Evolutionary conservation across 371 early-diverging fungal genomes (phyloP).

Genomic region (Actinomucor elegans): DNA sequence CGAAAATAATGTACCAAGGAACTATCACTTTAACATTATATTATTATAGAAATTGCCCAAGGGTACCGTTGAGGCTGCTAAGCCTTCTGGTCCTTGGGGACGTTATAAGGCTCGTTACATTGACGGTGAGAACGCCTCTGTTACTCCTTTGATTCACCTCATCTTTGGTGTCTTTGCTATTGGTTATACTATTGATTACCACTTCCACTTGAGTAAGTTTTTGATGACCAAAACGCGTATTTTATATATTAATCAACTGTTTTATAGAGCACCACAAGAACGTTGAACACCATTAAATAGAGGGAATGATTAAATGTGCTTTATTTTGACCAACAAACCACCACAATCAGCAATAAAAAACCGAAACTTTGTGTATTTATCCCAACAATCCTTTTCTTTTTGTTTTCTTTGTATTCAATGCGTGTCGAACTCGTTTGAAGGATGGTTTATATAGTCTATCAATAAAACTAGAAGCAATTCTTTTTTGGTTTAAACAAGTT

Average conservation of each 20-base stretch:
- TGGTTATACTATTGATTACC: conserved; percentile 66
- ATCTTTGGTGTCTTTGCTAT: conserved; percentile 54
- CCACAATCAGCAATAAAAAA: background rate
- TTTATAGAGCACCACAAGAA: conserved; percentile 70
- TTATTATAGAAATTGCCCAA: conserved; percentile 52
- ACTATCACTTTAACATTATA: too few relatives aligned
- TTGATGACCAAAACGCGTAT: too few relatives aligned
- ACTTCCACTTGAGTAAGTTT: conserved; percentile 70
- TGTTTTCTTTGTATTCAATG: too few relatives aligned
- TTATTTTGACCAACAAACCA: too few relatives aligned
- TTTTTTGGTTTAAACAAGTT: too few relatives aligned
- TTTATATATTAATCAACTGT: background rate
- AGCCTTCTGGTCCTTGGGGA: conserved; percentile 50
- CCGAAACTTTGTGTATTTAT: background rate
- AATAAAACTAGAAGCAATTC: too few relatives aligned
- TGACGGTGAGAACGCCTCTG: conserved; percentile 63
- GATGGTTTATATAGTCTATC: too few relatives aligned
- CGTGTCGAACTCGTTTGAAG: too few relatives aligned
- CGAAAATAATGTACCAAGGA: too few relatives aligned
- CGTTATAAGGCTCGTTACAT: conserved; percentile 67
- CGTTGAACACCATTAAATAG: conserved; percentile 62
- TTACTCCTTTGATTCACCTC: conserved; percentile 58
- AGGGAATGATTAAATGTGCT: too few relatives aligned
- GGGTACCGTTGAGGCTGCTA: conserved; percentile 41
- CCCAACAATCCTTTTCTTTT: background rate